Evolutionary conservation across 306 rosid species (phyloP), one percentile per base, ranked within the genome.

Genomic region (Quercus aquifolioides): DNA sequence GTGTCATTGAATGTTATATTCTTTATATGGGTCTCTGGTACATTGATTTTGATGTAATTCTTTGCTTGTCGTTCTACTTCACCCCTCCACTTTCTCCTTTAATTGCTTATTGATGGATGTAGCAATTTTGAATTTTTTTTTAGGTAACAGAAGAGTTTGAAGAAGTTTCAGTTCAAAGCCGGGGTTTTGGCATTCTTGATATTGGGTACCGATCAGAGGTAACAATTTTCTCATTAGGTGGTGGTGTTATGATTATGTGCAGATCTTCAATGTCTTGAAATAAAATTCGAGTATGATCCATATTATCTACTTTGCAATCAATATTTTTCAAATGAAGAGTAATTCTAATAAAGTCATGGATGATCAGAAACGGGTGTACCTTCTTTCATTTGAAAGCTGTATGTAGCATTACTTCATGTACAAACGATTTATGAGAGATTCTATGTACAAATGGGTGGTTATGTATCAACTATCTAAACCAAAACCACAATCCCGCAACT

Each of bases 151-250:
- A 95, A 88, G 99, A 95, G 38, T 95, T 95, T 74, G 97, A 95
- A 86, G 98, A 95, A 85, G 85, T 92, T 83, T 89, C 92, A 38
- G 99, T 95, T 82, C 99, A 95, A 89, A 95, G 99, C 84, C 91
- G 98, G 52, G 99, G 99, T 38, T 94, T 94, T 83, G 99, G 96
- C 76, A 91, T 94, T 91, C 94, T 94, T 63, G 99, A 94, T 81
- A 97, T 94, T 28, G 97, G 99, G 67, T 94, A 85, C 80, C 99
- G 99, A 71, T 94, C 99, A 78, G 49, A 72, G 94, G 99, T 92
- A 78, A 76, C 51, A 33, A 56, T 28, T 84, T 76, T 76, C 35
- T 74, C 6, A 52, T 60, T 26, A 8, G 38, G 17, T 20, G 20
- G 20, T 35, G 30, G 26, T 25, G 58, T 64, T 28, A 23, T 17